A percentile compares a stretch with the other conserved stretches of the same genome.
Evolutionary conservation across 2,329 filamentous ascomycete species (phyloP).

Genomic region (Colletotrichum camelliae): DNA sequence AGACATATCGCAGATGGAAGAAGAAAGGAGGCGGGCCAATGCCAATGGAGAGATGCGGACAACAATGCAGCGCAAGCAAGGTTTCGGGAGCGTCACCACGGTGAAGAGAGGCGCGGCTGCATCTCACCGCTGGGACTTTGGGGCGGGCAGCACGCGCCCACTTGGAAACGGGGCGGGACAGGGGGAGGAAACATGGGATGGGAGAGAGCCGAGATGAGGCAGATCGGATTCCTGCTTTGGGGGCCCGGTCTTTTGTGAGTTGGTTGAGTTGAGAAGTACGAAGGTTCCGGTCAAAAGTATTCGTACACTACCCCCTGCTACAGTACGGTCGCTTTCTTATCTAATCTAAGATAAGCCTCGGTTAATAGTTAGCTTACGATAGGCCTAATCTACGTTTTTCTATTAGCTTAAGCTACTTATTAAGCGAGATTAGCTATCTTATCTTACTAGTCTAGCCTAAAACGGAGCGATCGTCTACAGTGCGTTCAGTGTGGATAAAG

Average conservation of each 20-base stretch:
- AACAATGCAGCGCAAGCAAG: constrained; percentile 8
- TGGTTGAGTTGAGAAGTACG: not conserved
- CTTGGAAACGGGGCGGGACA: not conserved
- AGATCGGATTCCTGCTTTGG: constrained; percentile 11
- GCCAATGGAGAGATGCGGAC: not conserved
- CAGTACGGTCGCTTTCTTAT: too few species aligned
- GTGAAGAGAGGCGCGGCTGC: not conserved
- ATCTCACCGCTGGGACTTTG: constrained; percentile 8
- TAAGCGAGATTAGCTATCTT: too few species aligned
- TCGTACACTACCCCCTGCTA: too few species aligned
- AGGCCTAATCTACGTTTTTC: too few species aligned
- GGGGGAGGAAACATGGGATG: constrained; percentile 7
- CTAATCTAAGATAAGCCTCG: too few species aligned
- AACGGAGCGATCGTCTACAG: too few species aligned
- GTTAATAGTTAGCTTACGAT: too few species aligned
- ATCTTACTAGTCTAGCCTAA: too few species aligned
- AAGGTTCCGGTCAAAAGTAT: too few species aligned
- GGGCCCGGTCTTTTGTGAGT: not conserved
- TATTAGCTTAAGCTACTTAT: too few species aligned
- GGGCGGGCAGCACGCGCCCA: not conserved
- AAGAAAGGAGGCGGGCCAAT: constrained; percentile 1
- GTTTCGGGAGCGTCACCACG: constrained; percentile 1
- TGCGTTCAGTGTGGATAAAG: too few species aligned
- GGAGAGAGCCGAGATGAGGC: constrained; percentile 13
- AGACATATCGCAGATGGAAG: not conserved